Evolutionary conservation across 2,329 filamentous ascomycete genomes (phyloP).

Genomic region (Colletotrichum sojae): DNA sequence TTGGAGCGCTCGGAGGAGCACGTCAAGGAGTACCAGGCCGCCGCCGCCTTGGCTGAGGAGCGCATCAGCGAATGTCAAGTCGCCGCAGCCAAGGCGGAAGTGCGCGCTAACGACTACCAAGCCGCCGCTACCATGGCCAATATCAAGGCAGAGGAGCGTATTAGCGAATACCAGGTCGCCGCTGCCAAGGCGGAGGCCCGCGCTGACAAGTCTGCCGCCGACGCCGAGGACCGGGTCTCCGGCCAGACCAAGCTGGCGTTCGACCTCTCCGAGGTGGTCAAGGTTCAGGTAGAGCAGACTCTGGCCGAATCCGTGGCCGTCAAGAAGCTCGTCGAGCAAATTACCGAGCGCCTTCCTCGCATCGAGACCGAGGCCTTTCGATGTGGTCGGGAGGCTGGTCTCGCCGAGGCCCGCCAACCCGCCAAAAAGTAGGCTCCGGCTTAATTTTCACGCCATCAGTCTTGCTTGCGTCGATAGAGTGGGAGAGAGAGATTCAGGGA

Average conservation of each 20-base stretch:
- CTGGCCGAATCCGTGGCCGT: not conserved
- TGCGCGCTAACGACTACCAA: not conserved
- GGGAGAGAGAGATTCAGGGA: no score
- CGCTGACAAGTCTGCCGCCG: not conserved
- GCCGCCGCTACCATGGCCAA: not conserved
- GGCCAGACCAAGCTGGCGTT: conserved; percentile 2
- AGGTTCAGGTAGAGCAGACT: not conserved
- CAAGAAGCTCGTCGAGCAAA: not conserved
- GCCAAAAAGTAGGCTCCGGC: not conserved
- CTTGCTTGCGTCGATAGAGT: not conserved
- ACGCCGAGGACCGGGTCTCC: not conserved
- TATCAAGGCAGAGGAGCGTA: not conserved
- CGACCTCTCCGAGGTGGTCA: not conserved
- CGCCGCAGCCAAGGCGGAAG: not conserved
- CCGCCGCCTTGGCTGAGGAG: not conserved
- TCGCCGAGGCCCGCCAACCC: not conserved
- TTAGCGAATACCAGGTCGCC: not conserved
- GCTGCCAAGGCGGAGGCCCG: not conserved
- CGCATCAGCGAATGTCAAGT: no score
- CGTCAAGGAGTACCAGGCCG: not conserved
- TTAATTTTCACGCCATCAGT: not conserved
- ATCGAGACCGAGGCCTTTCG: conserved; percentile 4
- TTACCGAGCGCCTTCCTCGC: not conserved
- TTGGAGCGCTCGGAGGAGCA: no score
- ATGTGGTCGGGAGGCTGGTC: not conserved